A percentile compares a stretch with the other conserved stretches of the same genome.
Evolutionary conservation across 345 rosid species (phyloP).

Genomic region (Corchorus capsularis): DNA sequence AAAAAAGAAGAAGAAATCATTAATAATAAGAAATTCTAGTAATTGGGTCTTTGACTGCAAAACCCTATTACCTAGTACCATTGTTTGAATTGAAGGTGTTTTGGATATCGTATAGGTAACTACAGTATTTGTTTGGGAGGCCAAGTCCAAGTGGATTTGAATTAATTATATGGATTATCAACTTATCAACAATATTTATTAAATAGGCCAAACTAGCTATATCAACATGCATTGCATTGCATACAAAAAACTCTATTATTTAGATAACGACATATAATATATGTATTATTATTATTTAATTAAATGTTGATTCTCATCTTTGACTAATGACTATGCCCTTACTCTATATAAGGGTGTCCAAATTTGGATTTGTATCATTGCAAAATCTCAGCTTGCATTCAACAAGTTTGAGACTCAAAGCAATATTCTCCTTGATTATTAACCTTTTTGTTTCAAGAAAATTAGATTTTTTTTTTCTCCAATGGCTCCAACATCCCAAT

Average conservation of each 20-base stretch:
- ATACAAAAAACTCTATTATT: background rate
- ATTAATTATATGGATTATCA: background rate
- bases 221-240: background rate
- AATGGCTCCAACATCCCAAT: constrained; percentile 3
- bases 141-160: background rate
- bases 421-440: background rate
- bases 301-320: background rate
- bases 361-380: background rate
- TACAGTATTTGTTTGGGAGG: background rate
- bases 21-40: no score
- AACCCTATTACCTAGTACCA: no score
- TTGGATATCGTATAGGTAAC: no score
- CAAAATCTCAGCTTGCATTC: background rate
- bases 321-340: background rate
- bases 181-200: background rate
- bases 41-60: no score
- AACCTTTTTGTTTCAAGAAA: no score
- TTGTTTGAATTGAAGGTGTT: no score
- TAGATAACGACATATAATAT: background rate
- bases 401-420: background rate
- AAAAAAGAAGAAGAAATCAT: no score
- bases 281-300: background rate
- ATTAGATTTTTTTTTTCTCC: background rate
- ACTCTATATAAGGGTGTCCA: background rate
- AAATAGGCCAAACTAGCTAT: background rate